Evolutionary conservation across 208 protist species (phyloP).

Genomic region (Leishmania lainsoni): DNA sequence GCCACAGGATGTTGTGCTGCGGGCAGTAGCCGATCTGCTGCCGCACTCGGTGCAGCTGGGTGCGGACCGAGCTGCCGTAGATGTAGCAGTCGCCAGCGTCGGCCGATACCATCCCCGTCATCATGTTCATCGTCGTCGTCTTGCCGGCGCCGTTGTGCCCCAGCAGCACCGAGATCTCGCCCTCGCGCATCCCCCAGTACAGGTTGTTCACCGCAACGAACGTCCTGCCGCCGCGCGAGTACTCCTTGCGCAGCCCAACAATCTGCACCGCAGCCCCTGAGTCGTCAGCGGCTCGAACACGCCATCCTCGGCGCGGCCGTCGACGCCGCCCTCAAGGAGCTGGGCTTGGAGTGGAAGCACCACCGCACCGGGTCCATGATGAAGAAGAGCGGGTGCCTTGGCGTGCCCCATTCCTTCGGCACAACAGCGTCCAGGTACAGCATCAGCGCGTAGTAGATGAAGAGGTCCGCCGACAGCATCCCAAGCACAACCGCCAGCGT

Average conservation of each 20-base stretch:
- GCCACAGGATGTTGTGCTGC: constrained; percentile 64
- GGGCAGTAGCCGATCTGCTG: constrained; percentile 75
- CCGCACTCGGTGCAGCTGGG: no score
- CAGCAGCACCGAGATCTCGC: constrained; percentile 67
- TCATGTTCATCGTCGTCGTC: constrained; percentile 84
- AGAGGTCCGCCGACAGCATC: constrained; percentile 39
- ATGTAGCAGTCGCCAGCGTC: constrained; percentile 72
- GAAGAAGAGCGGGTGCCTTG: constrained; percentile 70
- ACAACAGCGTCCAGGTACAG: constrained; percentile 72
- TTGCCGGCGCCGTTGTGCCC: constrained; percentile 86
- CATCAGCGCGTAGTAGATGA: constrained; percentile 62
- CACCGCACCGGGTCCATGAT: constrained; percentile 41
- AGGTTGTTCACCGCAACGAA: constrained; percentile 82
- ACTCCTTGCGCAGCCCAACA: constrained; percentile 36
- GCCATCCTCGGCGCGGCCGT: constrained; percentile 38
- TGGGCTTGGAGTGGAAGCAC: constrained; percentile 16
- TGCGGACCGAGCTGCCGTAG: constrained; percentile 63
- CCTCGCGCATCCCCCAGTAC: constrained; percentile 52
- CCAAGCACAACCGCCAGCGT: constrained; percentile 15
- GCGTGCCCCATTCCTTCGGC: constrained; percentile 63
- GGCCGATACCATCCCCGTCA: constrained; percentile 80
- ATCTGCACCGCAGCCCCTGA: no score
- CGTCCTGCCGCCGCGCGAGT: constrained; percentile 38
- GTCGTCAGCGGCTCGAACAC: constrained; percentile 27
- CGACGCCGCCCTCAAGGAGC: constrained; percentile 20